A percentile compares a stretch with the other conserved stretches of the same genome.
Evolutionary conservation across 139 green algal species (phyloP).

Genomic region (Closterium sp.): DNA sequence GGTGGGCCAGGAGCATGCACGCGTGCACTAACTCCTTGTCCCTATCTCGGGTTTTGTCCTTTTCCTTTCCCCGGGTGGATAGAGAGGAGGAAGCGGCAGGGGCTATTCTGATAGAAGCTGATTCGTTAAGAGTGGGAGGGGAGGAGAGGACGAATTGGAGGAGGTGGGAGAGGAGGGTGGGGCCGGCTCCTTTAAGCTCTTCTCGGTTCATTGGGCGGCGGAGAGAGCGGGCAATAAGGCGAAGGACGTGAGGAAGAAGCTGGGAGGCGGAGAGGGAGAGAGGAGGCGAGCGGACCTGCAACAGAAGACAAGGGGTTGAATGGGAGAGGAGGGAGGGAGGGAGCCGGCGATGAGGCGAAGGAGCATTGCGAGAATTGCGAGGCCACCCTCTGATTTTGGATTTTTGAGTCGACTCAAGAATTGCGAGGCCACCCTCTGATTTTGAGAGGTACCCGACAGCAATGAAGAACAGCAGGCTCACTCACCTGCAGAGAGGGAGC

Average conservation of each 20-base stretch:
- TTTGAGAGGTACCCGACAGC: background rate
- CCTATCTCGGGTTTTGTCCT: too few species aligned
- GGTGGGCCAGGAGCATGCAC: slow-evolving; percentile 22
- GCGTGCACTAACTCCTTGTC: slow-evolving; percentile 42
- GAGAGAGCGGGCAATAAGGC: background rate
- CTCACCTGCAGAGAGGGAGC: background rate
- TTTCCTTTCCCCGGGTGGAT: too few species aligned
- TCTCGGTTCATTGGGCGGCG: background rate
- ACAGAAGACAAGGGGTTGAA: background rate
- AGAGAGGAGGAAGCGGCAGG: too few species aligned
- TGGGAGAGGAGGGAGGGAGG: background rate
- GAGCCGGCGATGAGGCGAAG: background rate
- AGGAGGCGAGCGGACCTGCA: background rate
- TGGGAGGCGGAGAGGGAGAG: background rate
- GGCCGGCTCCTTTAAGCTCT: background rate
- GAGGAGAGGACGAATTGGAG: background rate
- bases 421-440: too few species aligned
- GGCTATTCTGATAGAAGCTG: background rate
- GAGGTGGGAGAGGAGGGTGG: background rate
- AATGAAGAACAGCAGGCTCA: background rate
- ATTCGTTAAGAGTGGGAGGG: background rate
- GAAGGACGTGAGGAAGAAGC: background rate
- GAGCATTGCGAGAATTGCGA: too few species aligned
- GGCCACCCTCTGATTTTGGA: too few species aligned
- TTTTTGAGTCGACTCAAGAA: too few species aligned